These are phyloP conservation scores for Lachancea quebecensis DNA, from an alignment of 805 yeast species.

Conservation along the genomic window DNA sequence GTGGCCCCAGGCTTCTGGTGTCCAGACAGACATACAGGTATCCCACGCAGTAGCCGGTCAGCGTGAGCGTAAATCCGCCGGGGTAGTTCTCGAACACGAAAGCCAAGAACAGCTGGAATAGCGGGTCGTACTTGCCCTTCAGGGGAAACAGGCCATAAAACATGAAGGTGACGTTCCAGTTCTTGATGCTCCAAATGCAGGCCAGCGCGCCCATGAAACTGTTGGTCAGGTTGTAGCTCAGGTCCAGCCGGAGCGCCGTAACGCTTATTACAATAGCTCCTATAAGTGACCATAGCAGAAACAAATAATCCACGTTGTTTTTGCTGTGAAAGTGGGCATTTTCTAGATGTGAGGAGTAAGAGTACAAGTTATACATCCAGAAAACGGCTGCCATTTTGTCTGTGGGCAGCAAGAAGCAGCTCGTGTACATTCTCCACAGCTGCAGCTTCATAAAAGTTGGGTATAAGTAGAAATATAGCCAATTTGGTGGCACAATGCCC, in stretches of 20 bases:
- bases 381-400: slow-evolving; percentile 23
- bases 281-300: slow-evolving; percentile 22
- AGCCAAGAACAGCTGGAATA: slow-evolving; percentile 32
- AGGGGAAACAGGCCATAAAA: slow-evolving; percentile 47
- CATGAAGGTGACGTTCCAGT: slow-evolving; percentile 45
- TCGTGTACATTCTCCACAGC: slow-evolving; percentile 26
- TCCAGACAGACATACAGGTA: slow-evolving; percentile 58
- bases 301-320: slow-evolving; percentile 20
- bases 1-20: slow-evolving; percentile 47
- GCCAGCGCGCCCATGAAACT: slow-evolving; percentile 35
- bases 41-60: slow-evolving; percentile 49
- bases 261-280: slow-evolving; percentile 9
- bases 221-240: slow-evolving; percentile 11
- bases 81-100: slow-evolving; percentile 39
- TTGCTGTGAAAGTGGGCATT: slow-evolving; percentile 15
- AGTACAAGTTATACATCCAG: slow-evolving; percentile 23
- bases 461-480: slow-evolving; percentile 35
- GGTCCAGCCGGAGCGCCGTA: slow-evolving; percentile 3
- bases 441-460: slow-evolving; percentile 14
- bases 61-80: slow-evolving; percentile 39
- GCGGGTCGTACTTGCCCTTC: slow-evolving; percentile 50
- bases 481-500: slow-evolving; percentile 31
- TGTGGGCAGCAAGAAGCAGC: slow-evolving; percentile 21
- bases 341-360: slow-evolving; percentile 25
- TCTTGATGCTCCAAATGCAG: slow-evolving; percentile 55